Conservation (phyloP, 495 filamentous ascomycete genomes). For the Xanthoparmelia taractica region DNA sequence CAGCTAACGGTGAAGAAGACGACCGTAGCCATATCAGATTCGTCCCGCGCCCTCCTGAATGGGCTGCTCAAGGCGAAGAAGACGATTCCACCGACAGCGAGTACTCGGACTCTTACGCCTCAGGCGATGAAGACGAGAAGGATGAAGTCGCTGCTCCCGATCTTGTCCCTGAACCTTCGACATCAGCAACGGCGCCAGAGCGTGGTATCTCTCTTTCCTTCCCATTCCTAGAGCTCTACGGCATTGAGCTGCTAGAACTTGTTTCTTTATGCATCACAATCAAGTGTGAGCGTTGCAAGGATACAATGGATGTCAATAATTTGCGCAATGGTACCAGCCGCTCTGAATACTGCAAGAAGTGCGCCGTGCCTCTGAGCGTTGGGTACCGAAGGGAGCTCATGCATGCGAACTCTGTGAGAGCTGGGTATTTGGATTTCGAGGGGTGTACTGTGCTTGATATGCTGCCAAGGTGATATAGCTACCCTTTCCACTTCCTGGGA, state of each 20-base stretch:
- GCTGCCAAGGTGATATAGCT: constrained; percentile 47
- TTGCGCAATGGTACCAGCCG: constrained; percentile 44
- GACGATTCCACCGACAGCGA: constrained; percentile 36
- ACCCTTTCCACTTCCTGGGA: background rate
- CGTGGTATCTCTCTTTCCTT: constrained; percentile 74
- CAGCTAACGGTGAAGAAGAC: constrained; percentile 26
- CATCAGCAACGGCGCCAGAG: constrained; percentile 35
- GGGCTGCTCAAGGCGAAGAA: constrained; percentile 43
- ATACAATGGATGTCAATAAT: constrained; percentile 60
- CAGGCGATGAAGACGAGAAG: constrained; percentile 37
- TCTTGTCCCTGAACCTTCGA: constrained; percentile 16
- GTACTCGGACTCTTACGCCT: constrained; percentile 39
- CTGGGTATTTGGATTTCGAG: constrained; percentile 75
- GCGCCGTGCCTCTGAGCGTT: constrained; percentile 58
- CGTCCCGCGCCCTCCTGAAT: constrained; percentile 79
- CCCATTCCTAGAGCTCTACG: constrained; percentile 70
- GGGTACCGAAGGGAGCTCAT: constrained; percentile 69
- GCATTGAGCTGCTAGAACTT: constrained; percentile 74
- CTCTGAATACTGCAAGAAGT: constrained; percentile 63
- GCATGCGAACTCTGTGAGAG: constrained; percentile 66
- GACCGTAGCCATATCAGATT: constrained; percentile 61
- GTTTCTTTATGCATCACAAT: constrained; percentile 59
- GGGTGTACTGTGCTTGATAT: constrained; percentile 74
- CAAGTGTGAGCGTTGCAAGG: constrained; percentile 83
- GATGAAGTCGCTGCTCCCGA: constrained; percentile 39